Percentiles rank a stretch among this genome's conserved stretches.
Evolutionary conservation across 2,329 filamentous ascomycete species (phyloP).

Genomic region (Bipolaris victoriae): DNA sequence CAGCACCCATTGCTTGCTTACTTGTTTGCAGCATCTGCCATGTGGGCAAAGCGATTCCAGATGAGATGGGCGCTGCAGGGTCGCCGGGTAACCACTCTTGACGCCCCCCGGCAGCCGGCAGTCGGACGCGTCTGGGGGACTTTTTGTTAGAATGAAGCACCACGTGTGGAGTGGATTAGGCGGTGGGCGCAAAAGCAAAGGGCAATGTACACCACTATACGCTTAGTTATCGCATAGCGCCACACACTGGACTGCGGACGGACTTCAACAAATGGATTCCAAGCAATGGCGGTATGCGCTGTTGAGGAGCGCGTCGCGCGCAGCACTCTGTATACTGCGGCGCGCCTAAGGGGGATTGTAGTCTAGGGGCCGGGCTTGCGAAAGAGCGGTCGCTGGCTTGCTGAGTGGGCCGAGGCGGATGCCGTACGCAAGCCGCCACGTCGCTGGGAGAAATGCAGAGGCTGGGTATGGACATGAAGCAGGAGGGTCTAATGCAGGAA

Average conservation of each 20-base stretch:
- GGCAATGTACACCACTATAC: not conserved
- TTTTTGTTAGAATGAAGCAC: not conserved
- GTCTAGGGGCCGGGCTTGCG: conserved; percentile 1
- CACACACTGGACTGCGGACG: not conserved
- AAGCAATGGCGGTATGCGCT: conserved; percentile 13
- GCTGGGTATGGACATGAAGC: conserved; percentile 28
- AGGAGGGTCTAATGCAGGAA: conserved; percentile 33
- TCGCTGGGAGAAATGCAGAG: conserved; percentile 32
- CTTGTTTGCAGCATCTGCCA: conserved; percentile 2
- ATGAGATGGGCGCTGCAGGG: conserved; percentile 6
- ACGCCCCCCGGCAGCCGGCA: not conserved
- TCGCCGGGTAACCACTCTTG: conserved; percentile 2
- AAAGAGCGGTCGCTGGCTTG: conserved; percentile 18
- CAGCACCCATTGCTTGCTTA: conserved; percentile 1
- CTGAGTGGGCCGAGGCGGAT: conserved; percentile 3
- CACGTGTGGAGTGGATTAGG: not conserved
- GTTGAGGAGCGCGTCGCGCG: conserved; percentile 4
- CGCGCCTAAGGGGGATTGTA: conserved; percentile 1
- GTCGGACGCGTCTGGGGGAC: too few species aligned
- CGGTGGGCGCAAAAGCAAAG: not conserved
- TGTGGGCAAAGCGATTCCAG: not conserved
- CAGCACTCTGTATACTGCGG: not conserved
- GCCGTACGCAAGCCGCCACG: conserved; percentile 34
- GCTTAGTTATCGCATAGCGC: not conserved
- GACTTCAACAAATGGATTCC: not conserved